Percentiles rank a stretch among this genome's conserved stretches.
Conservation (phyloP, 2,329 filamentous ascomycete species). For the Gliomastix tumulicola region DNA sequence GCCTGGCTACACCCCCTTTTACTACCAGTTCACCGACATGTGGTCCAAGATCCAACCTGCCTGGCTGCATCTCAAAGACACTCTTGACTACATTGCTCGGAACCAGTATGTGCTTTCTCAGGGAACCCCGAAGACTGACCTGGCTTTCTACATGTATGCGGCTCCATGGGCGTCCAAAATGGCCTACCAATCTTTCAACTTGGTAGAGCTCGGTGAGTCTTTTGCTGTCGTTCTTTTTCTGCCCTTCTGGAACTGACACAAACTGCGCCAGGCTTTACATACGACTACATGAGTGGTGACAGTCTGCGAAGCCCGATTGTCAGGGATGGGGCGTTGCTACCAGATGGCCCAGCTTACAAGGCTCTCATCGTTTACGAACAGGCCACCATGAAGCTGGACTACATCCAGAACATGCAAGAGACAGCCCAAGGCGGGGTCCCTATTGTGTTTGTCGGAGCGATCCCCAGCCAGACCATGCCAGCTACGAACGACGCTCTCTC, state of each 20-base stretch:
- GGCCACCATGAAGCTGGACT: not conserved
- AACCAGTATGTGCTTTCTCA: not conserved
- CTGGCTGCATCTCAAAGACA: not conserved
- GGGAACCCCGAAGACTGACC: not conserved
- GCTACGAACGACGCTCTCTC: too few relatives aligned
- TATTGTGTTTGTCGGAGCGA: constrained; percentile 23
- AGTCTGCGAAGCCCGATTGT: not conserved
- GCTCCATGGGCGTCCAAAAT: not conserved
- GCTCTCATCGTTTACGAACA: not conserved
- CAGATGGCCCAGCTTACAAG: not conserved
- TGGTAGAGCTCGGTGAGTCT: not conserved
- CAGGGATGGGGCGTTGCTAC: not conserved
- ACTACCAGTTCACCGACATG: constrained; percentile 31
- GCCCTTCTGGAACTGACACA: not conserved
- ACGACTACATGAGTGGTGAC: not conserved
- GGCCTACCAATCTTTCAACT: not conserved
- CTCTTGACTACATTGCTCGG: not conserved
- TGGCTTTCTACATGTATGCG: not conserved
- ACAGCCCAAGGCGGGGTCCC: constrained; percentile 30
- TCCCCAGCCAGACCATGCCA: not conserved
- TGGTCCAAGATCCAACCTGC: constrained; percentile 12
- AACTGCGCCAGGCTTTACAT: not conserved
- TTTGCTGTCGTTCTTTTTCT: not conserved
- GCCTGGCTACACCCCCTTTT: constrained; percentile 37
- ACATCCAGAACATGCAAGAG: constrained; percentile 17